These are phyloP conservation scores for Microsporum ferrugineum DNA, from an alignment of 2,329 filamentous ascomycete genomes.

Conservation along the genomic window DNA sequence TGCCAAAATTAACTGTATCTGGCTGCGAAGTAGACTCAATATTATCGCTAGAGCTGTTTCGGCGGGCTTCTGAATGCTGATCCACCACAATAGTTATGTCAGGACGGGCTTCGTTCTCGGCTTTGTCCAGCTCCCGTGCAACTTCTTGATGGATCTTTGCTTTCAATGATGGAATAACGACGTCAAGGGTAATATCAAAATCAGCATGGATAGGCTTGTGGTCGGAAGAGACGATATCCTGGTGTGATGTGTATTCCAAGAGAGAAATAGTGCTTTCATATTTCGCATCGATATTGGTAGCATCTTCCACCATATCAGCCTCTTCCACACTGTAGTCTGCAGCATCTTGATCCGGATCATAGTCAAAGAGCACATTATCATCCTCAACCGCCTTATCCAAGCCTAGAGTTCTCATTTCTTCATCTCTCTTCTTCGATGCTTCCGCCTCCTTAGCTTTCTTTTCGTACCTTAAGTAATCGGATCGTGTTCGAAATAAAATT, in stretches of 20 bases:
- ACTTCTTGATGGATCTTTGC: slow-evolving; percentile 76
- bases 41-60: slow-evolving; percentile 18
- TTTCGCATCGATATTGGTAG: slow-evolving; percentile 11
- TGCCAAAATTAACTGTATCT: slow-evolving; percentile 65
- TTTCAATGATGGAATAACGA: slow-evolving; percentile 74
- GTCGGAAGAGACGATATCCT: slow-evolving; percentile 81
- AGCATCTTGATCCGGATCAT: slow-evolving; percentile 70
- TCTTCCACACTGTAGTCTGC: slow-evolving; percentile 41
- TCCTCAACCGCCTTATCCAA: slow-evolving; percentile 63
- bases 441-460: slow-evolving; percentile 52
- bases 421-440: slow-evolving; percentile 59
- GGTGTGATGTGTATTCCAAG: slow-evolving; percentile 74
- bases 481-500: slow-evolving; percentile 71
- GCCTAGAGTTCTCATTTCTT: slow-evolving; percentile 73
- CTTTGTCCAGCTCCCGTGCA: slow-evolving; percentile 73
- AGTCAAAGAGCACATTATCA: slow-evolving; percentile 78
- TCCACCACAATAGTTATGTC: slow-evolving; percentile 75
- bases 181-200: slow-evolving; percentile 76
- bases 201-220: slow-evolving; percentile 83
- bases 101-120: slow-evolving; percentile 81
- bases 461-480: slow-evolving; percentile 57
- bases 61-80: slow-evolving; percentile 17
- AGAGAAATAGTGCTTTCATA: slow-evolving; percentile 42
- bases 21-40: slow-evolving; percentile 28
- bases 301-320: slow-evolving; percentile 21